Base-by-base conservation (phyloP, 164 flowering plant species). In the Chimonanthus salicifolius region DNA sequence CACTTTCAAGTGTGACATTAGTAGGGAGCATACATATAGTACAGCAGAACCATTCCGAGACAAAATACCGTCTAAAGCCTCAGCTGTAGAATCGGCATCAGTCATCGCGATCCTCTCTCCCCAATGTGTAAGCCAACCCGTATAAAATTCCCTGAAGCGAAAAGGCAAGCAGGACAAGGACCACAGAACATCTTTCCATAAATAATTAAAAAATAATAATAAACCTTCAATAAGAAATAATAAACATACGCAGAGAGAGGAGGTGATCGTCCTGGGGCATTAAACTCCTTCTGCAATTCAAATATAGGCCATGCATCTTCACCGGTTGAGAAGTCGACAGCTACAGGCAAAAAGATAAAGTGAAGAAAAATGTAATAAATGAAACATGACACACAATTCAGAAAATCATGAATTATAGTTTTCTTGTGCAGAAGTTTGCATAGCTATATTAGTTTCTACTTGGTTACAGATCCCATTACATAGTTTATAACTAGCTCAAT, bases 121-220 rank as follows among this genome's bases (percentile, higher is more conserved):
- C 99, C 99, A 93, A 68, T 95, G 99, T 60, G 99, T 95, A 77
- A 95, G 97, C 99, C 99, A 95, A 45, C 99, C 99, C 0, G 99
- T 91, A 73, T 95, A 95, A 64, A 95, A 95, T 75, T 95, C 99
- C 71, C 99, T 95, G 87, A 76, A 81, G 79, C 49, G 18, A 43
- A 69, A 54, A 13, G 16, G 60, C 60, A 54, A 62, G 75, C 68
- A 71, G 15, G 33, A 47, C 74, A 45, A 76, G 43, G 3, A 67
- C 48, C 44, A 70, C 11, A 47, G 33, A 33, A 33, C 33, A 33
- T 54, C 60, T 3, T 54, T 54, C 16, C n/a, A 54, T 11, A 54
- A 3, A 15, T 5, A 49, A 49, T 49, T 49, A 49, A 5, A 49
- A 49, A 54, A 54, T 20, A 20, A 20, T 20, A 54, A 54, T 54